Evolutionary conservation across 1,284 basidiomycete genomes (phyloP).

Genomic region (Fomes fomentarius): DNA sequence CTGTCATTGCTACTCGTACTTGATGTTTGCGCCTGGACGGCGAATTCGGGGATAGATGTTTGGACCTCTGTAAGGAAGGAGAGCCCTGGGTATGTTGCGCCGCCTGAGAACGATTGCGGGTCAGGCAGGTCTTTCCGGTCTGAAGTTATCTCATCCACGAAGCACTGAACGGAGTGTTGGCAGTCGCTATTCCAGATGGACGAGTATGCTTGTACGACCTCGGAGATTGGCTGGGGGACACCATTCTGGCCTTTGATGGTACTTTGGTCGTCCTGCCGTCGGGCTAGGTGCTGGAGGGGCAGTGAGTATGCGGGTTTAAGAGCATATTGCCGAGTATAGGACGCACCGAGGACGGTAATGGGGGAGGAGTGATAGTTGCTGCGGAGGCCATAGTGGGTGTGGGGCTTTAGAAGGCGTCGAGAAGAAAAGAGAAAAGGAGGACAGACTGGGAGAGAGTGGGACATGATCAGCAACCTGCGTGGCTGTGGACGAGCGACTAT

Average conservation of each 20-base stretch:
- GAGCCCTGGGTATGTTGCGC: no score
- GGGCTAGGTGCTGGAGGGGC: no score
- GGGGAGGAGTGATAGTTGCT: neutral
- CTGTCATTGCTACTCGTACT: no score
- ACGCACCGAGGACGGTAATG: neutral
- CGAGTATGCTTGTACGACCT: neutral
- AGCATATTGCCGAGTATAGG: neutral
- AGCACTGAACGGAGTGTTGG: no score
- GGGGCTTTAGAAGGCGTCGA: neutral
- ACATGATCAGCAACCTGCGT: neutral
- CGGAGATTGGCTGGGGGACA: no score
- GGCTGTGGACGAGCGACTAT: slow-evolving; percentile 16
- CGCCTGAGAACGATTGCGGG: no score
- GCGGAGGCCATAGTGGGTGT: neutral
- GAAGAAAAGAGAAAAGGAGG: slow-evolving; percentile 29
- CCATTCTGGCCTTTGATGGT: no score
- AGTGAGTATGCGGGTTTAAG: neutral
- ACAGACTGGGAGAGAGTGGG: slow-evolving; percentile 1
- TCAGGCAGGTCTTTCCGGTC: no score
- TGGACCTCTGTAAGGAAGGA: no score
- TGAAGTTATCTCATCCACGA: no score
- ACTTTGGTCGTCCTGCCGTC: neutral
- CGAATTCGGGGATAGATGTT: no score
- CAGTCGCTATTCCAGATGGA: neutral
- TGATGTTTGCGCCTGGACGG: no score